Evolutionary conservation across 176 grass and related monocot genomes (phyloP), one percentile per base, ranked within the genome.

Genomic region (Rhipidocladum racemiflorum): DNA sequence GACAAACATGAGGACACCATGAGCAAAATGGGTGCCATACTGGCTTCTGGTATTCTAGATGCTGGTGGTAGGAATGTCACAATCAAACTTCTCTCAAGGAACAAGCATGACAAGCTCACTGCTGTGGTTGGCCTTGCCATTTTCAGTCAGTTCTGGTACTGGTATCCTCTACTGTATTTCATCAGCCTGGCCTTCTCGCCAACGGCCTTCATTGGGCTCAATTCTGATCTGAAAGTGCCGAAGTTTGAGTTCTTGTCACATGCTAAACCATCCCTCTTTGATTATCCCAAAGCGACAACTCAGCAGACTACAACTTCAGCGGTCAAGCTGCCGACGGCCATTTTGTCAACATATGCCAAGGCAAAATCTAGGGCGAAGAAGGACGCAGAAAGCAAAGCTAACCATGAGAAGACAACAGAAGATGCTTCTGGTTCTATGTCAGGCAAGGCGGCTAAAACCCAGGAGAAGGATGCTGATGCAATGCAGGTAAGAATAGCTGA

Each of bases 71-170:
- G 97, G 71, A 99, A 99, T 83, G 97, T 99, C 36, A 99, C 97
- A 18, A 99, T 99, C 30, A 94, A 89, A 65, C 91, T 99, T 61
- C 89, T 99, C 18, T 99, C 97, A 35, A 93, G 90, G 71, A 96
- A 85, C 49, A 99, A 99, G 44, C 93, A 99, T 35, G 97, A 99
- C 71, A 92, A 95, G 68, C 89, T 99, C 20, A 99, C 97, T 65
- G 97, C 97, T 21, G 91, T 96, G 30, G 81, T 99, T 85, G 97
- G 97, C 46, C 97, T 99, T 10, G 93, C 93, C 0, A 85, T 99
- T 64, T 99, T 99, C 81, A 96, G 89, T 76, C 97, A 99, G 81
- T 99, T 99, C 87, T 99, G 97, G 97, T 99, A 99, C 78, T 99
- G 97, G 97, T 96, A 99, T 77, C 97, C 97, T 9, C 97, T 99